These are phyloP conservation scores for Alternaria gansuensis DNA, from an alignment of 2,329 filamentous ascomycete genomes.

Conservation along the genomic window DNA sequence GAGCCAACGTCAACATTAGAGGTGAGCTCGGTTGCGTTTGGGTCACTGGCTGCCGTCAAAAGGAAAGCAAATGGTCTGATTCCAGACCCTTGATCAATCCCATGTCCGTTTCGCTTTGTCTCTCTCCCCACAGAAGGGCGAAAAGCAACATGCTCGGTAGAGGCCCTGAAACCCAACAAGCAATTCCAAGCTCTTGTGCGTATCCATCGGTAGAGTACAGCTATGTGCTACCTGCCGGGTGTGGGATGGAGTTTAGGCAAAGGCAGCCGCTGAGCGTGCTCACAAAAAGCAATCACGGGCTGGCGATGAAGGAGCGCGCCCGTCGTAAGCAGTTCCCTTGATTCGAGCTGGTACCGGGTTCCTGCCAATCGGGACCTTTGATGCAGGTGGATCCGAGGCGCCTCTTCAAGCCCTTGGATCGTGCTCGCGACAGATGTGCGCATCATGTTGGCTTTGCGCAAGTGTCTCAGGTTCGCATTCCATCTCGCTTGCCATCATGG, in stretches of 20 bases:
- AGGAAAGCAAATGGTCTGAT: slow-evolving; percentile 25
- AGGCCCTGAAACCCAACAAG: slow-evolving; percentile 8
- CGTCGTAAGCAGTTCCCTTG: slow-evolving; percentile 10
- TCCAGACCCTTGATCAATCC: slow-evolving; percentile 14
- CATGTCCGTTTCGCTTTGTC: slow-evolving; percentile 13
- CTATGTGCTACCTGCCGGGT: slow-evolving; percentile 9
- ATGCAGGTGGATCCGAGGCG: slow-evolving; percentile 20
- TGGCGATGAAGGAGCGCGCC: slow-evolving; percentile 15
- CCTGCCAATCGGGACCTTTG: slow-evolving; percentile 22
- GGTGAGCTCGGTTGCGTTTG: slow-evolving; percentile 18
- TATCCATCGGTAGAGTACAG: neutral
- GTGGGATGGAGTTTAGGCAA: slow-evolving; percentile 25
- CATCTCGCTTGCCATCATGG: slow-evolving; percentile 17
- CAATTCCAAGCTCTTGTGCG: slow-evolving; percentile 12
- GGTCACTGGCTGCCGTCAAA: slow-evolving; percentile 19
- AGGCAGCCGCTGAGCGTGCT: slow-evolving; percentile 20
- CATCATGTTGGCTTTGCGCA: slow-evolving; percentile 24
- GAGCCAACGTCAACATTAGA: slow-evolving; percentile 20
- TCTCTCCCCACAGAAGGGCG: slow-evolving; percentile 3
- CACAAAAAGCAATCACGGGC: slow-evolving; percentile 22
- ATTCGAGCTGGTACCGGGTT: slow-evolving; percentile 8
- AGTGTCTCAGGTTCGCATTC: slow-evolving; percentile 29
- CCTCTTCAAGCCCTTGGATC: slow-evolving; percentile 22
- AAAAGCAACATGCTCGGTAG: slow-evolving; percentile 17
- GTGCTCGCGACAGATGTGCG: slow-evolving; percentile 25